Base-by-base conservation (phyloP, 2,329 filamentous ascomycete species). In the Talaromyces rugulosus region DNA sequence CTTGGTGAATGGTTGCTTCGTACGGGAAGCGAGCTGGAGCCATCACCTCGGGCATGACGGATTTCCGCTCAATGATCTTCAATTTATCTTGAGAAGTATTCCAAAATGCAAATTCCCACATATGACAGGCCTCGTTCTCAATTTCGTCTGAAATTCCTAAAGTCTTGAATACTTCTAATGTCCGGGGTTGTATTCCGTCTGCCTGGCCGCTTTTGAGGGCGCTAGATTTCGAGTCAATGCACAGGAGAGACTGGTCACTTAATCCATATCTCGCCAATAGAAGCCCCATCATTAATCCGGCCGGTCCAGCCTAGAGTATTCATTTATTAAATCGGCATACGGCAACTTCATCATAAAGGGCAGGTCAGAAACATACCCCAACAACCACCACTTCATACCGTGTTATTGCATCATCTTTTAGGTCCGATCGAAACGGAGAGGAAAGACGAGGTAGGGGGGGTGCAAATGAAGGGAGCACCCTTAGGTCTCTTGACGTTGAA, bases 21-120 rank as follows among this genome's bases (percentile, higher is more conserved):
- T 89, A 89, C 4, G 87, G 87, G 66, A 89, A 90, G 56, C 89
- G 82, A 14, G 88, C 87, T 60, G 89, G 87, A 62, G 90, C 88
- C 5, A 86, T 88, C 4, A 79, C 75, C 61, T 80, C 75, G 1
- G 70, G 70, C 9, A 78, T 73, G 28, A 78, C 72, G 31, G 87
- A 86, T 1, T 87, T 90, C 65, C 88, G 81, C 34, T 81, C 78
- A 65, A 90, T 89, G 23, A 23, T 23, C 23, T 23, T 23, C 34
- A 86, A 84, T 51, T 79, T 76, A 36, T 80, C 80, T 34, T 74
- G 72, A 1, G 80, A 78, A 0, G 87, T 87, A 64, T 90, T 87
- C 88, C 88, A 91, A 67, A 91, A 90, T 2, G 87, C 88, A 8
- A 74, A 72, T 56, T 91, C 88, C 68, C 85, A 72, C 71, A 77